These are phyloP conservation scores for Plectranthus barbatus DNA, from an alignment of 257 asterid species.

Conservation along the genomic window DNA sequence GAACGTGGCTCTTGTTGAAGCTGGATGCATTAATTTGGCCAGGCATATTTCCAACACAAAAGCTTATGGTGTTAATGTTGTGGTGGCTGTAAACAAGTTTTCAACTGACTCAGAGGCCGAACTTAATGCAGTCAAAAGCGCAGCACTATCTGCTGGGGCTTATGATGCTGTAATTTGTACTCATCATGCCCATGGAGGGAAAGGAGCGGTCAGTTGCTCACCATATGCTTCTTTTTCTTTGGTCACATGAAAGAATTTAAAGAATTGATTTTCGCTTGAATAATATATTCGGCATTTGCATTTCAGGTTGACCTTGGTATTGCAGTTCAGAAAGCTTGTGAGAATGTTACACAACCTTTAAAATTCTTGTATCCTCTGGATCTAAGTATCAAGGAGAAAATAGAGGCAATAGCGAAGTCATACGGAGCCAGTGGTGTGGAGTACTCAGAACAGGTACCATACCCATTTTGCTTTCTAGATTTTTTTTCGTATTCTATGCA, in stretches of 20 bases:
- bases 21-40: slow-evolving; percentile 84
- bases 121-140: slow-evolving; percentile 59
- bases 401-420: slow-evolving; percentile 88
- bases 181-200: slow-evolving; percentile 98
- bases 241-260: no score
- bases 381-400: slow-evolving; percentile 74
- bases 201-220: slow-evolving; percentile 81
- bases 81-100: slow-evolving; percentile 84
- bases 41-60: slow-evolving; percentile 68
- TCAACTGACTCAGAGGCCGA: slow-evolving; percentile 92
- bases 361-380: slow-evolving; percentile 84
- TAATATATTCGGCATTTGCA: slow-evolving; percentile 3
- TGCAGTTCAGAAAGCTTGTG: slow-evolving; percentile 89
- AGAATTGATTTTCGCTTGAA: neutral
- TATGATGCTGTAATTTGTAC: slow-evolving; percentile 88
- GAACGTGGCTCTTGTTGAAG: slow-evolving; percentile 82
- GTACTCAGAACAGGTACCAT: slow-evolving; percentile 82
- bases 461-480: neutral
- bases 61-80: slow-evolving; percentile 92
- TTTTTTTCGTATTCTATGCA: neutral
- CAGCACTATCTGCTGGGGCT: slow-evolving; percentile 89
- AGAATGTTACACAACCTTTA: slow-evolving; percentile 64
- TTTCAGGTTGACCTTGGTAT: slow-evolving; percentile 83
- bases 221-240: neutral
- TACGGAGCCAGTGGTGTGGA: slow-evolving; percentile 95